Evolutionary conservation across 352 stramenopile species (phyloP).

Genomic region (Achlya hypogyna): DNA sequence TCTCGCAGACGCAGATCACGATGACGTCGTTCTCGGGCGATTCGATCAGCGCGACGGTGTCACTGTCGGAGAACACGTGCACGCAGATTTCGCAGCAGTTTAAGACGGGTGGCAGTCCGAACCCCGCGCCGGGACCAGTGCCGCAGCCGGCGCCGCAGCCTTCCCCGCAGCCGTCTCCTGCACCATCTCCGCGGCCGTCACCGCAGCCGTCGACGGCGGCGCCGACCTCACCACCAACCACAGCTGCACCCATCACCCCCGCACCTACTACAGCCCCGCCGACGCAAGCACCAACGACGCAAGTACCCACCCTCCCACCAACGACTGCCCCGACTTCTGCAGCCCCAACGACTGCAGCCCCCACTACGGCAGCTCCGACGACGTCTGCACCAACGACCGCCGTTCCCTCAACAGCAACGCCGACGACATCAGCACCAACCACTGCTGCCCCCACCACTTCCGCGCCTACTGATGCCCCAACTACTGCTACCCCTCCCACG

Average conservation of each 20-base stretch:
- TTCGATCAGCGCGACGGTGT: conserved; percentile 24
- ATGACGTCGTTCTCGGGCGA: conserved; percentile 29
- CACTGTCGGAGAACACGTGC: conserved; percentile 24
- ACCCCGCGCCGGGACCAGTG: neutral
- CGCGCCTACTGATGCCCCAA: conserved; percentile 4
- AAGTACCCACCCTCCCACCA: neutral
- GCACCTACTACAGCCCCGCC: neutral
- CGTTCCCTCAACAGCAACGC: too few relatives aligned
- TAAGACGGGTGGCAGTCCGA: neutral
- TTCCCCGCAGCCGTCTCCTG: neutral
- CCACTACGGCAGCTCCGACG: neutral
- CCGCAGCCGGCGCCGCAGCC: too few relatives aligned
- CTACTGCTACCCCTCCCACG: neutral
- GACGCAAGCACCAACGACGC: neutral
- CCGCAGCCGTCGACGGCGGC: neutral
- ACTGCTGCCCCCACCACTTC: neutral
- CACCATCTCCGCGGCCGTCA: neutral
- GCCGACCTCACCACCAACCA: neutral
- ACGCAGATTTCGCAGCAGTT: too few relatives aligned
- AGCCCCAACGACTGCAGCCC: neutral
- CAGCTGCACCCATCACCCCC: neutral
- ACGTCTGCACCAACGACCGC: too few relatives aligned
- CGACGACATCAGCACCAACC: neutral
- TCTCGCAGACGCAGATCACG: conserved; percentile 19
- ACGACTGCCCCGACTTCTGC: neutral